Evolutionary conservation across 2,329 filamentous ascomycete genomes (phyloP).

Genomic region (Hymenoscyphus fructigenus): DNA sequence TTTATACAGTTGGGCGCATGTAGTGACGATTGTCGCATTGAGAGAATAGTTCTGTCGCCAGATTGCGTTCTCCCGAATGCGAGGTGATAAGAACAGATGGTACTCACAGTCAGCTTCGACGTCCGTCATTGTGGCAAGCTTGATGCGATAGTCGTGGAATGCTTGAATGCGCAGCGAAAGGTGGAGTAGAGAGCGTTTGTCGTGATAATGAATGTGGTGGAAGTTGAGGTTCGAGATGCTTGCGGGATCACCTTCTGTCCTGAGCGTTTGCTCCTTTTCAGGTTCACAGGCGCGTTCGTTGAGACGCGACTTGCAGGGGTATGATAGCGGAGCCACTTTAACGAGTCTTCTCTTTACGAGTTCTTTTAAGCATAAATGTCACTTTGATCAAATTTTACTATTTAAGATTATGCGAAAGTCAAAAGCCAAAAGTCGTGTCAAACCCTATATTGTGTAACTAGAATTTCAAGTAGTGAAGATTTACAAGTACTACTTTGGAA

Average conservation of each 20-base stretch:
- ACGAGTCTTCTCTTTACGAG: not conserved
- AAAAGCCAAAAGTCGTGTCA: too few species aligned
- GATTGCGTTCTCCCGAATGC: not conserved
- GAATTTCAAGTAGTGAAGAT: too few species aligned
- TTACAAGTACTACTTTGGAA: too few species aligned
- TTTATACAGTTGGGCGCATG: not conserved
- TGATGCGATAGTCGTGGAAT: not conserved
- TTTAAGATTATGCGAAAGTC: too few species aligned
- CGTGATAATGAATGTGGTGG: not conserved
- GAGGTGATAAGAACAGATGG: conserved; percentile 5
- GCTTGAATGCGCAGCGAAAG: not conserved
- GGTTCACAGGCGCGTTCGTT: conserved; percentile 4
- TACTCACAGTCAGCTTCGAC: conserved; percentile 28
- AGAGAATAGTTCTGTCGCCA: not conserved
- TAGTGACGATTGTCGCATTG: conserved; percentile 7
- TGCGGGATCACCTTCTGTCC: conserved; percentile 1
- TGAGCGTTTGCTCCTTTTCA: conserved; percentile 7
- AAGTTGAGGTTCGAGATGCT: not conserved
- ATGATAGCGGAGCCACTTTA: not conserved
- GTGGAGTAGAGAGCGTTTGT: not conserved
- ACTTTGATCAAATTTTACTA: too few species aligned
- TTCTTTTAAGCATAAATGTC: not conserved
- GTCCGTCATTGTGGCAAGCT: conserved; percentile 23
- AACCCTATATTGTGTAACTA: too few species aligned
- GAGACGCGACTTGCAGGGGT: conserved; percentile 3